Conservation (phyloP, 768 basidiomycete species). For the Trametes maxima region DNA sequence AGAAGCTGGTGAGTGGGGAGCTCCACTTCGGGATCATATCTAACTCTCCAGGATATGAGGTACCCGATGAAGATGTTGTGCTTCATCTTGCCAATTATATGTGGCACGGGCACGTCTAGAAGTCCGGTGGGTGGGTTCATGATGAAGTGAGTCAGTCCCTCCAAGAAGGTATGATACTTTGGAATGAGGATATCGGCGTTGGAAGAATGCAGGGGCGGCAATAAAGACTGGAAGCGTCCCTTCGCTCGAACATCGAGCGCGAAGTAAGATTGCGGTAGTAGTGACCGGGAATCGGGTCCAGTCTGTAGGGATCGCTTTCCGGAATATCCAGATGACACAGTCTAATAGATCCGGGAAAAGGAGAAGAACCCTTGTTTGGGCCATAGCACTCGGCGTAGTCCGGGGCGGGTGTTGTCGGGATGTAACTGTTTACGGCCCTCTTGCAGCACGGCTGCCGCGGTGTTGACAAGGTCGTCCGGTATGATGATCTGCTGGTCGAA, state of each 20-base stretch:
- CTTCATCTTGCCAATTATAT: not conserved
- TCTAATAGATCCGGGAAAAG: not conserved
- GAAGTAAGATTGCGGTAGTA: not conserved
- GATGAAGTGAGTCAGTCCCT: not conserved
- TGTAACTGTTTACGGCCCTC: constrained; percentile 9
- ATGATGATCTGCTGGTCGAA: constrained; percentile 25
- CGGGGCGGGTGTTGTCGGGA: constrained; percentile 1
- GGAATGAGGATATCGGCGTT: not conserved
- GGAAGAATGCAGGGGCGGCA: not conserved
- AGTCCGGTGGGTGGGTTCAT: constrained; percentile 1
- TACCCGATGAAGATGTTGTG: not conserved
- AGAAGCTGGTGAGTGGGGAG: not conserved
- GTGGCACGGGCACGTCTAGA: not conserved
- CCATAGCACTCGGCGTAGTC: not conserved
- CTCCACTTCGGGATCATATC: not conserved
- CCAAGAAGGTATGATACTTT: not conserved
- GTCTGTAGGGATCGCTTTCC: not conserved
- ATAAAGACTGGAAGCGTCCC: not conserved
- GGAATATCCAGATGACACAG: not conserved
- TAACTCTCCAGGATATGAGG: not conserved
- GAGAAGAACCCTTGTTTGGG: not conserved
- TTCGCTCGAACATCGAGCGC: not conserved
- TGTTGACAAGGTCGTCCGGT: constrained; percentile 10
- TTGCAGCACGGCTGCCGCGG: constrained; percentile 1
- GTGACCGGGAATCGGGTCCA: not conserved